Evolutionary conservation across 1,139 yeast genomes (phyloP).

Genomic region (Suhomyces anneliseae): DNA sequence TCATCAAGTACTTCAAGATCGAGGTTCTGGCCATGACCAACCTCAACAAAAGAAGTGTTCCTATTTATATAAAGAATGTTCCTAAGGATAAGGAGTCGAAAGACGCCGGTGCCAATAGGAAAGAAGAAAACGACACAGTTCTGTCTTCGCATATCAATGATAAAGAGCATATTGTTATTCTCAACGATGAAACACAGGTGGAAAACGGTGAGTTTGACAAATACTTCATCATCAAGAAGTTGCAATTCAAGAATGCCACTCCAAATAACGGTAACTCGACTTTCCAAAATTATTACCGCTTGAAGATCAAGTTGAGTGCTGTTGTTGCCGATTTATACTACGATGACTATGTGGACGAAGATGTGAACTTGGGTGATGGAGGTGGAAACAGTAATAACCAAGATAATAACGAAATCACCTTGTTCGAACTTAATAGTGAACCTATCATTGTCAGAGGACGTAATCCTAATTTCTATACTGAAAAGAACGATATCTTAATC

Average conservation of each 20-base stretch:
- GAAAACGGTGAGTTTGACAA: constrained; percentile 31
- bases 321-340: constrained; percentile 46
- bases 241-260: constrained; percentile 63
- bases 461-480: constrained; percentile 63
- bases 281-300: constrained; percentile 56
- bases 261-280: constrained; percentile 62
- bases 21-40: constrained; percentile 41
- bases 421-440: constrained; percentile 37
- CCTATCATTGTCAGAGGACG: constrained; percentile 67
- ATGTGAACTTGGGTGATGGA: constrained; percentile 12
- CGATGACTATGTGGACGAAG: constrained; percentile 42
- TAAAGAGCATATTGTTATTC: constrained; percentile 32
- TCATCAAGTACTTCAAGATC: constrained; percentile 41
- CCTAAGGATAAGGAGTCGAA: constrained; percentile 26
- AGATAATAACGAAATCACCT: constrained; percentile 34
- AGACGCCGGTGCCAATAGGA: constrained; percentile 7
- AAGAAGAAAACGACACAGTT: constrained; percentile 20
- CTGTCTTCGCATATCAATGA: constrained; percentile 23
- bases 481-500: constrained; percentile 51
- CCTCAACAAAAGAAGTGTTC: constrained; percentile 31
- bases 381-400: constrained; percentile 13
- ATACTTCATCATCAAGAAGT: constrained; percentile 39
- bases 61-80: constrained; percentile 32
- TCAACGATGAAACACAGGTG: constrained; percentile 27
- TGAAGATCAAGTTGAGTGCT: constrained; percentile 47